Conservation (phyloP, 1,284 basidiomycete species). For the Marasmius sp. region DNA sequence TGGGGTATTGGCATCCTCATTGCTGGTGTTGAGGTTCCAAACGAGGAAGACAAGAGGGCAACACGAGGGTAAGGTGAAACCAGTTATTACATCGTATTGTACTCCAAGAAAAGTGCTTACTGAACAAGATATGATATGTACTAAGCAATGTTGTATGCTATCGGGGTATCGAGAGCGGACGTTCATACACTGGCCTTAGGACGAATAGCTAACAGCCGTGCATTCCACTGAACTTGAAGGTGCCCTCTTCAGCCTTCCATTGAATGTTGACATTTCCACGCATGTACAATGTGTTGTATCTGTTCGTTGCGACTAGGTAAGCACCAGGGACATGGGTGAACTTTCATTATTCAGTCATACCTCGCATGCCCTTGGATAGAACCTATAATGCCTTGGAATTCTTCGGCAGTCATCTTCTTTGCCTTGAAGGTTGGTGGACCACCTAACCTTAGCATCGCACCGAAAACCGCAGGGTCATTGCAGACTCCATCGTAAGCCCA, state of each 20-base stretch:
- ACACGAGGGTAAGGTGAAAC: neutral
- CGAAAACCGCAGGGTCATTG: conserved; percentile 52
- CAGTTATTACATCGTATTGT: neutral
- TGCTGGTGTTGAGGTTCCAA: too few species aligned
- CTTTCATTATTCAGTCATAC: neutral
- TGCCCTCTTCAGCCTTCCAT: conserved; percentile 47
- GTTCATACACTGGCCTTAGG: neutral
- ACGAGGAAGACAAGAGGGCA: neutral
- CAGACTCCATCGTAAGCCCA: conserved; percentile 59
- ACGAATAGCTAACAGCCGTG: conserved; percentile 31
- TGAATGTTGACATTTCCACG: conserved; percentile 48
- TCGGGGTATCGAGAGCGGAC: neutral
- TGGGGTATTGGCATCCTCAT: too few species aligned
- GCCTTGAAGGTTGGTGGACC: conserved; percentile 52
- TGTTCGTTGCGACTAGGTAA: conserved; percentile 18
- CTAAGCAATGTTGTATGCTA: neutral
- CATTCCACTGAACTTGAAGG: conserved; percentile 51
- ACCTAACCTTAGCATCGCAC: conserved; percentile 40
- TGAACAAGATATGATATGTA: neutral
- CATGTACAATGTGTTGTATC: conserved; percentile 41
- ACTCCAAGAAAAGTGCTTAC: neutral
- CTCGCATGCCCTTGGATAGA: neutral
- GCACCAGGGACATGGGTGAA: neutral
- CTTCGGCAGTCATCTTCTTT: conserved; percentile 47
- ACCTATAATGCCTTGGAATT: conserved; percentile 44